A percentile compares a stretch with the other conserved stretches of the same genome.
Conservation (phyloP, 371 early-diverging fungal genomes). For the Syncephalastrum racemosum region DNA sequence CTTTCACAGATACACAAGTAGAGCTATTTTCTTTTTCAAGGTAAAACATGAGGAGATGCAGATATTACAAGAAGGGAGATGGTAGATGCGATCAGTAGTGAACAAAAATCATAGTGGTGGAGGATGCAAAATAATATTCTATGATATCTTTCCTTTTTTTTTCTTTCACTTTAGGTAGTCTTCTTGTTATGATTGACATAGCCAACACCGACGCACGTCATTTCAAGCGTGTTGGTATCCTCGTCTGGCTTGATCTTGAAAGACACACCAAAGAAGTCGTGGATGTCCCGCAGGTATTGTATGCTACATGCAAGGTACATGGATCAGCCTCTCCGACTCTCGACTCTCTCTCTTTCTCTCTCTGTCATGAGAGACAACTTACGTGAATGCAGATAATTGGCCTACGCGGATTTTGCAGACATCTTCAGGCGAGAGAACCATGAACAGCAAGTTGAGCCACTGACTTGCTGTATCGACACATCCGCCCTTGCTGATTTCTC, state of each 20-base stretch:
- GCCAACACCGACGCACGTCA: slow-evolving; percentile 91
- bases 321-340: not conserved
- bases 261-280: slow-evolving; percentile 83
- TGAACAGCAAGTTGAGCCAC: slow-evolving; percentile 82
- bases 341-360: not conserved
- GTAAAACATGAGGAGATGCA: too few relatives aligned
- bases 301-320: slow-evolving; percentile 45
- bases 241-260: slow-evolving; percentile 88
- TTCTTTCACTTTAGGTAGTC: slow-evolving; percentile 72
- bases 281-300: slow-evolving; percentile 88
- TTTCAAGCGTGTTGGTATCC: slow-evolving; percentile 64
- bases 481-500: slow-evolving; percentile 87
- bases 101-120: too few relatives aligned
- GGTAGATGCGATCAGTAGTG: too few relatives aligned
- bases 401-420: slow-evolving; percentile 91
- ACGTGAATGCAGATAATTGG: slow-evolving; percentile 81
- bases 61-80: too few relatives aligned
- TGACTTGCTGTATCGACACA: slow-evolving; percentile 88
- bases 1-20: not conserved
- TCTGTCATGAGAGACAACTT: slow-evolving; percentile 33
- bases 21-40: not conserved
- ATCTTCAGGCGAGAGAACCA: slow-evolving; percentile 92
- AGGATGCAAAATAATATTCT: slow-evolving; percentile 2
- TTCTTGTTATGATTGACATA: slow-evolving; percentile 88
- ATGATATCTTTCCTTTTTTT: slow-evolving; percentile 12